Evolutionary conservation across 352 stramenopile genomes (phyloP).

Genomic region (Phytophthora colocasiae): DNA sequence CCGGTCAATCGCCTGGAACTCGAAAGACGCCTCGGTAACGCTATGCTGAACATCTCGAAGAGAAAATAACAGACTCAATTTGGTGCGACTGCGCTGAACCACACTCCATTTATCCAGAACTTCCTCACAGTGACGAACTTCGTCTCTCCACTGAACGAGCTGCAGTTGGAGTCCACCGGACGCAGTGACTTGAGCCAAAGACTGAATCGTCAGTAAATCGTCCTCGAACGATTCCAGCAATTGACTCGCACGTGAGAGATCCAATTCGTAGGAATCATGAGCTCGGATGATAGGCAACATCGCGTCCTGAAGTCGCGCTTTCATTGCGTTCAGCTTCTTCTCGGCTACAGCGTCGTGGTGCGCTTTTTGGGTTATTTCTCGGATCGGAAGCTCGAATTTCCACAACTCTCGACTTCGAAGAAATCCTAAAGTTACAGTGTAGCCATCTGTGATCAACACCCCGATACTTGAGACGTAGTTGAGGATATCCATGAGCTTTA

Average conservation of each 20-base stretch:
- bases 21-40: conserved; percentile 56
- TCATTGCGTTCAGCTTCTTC: conserved; percentile 67
- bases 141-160: conserved; percentile 64
- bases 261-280: conserved; percentile 56
- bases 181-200: conserved; percentile 54
- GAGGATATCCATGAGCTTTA: conserved; percentile 52
- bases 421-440: conserved; percentile 60
- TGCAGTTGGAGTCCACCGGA: conserved; percentile 41
- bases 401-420: conserved; percentile 55
- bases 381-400: conserved; percentile 64
- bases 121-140: conserved; percentile 67
- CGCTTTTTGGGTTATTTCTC: conserved; percentile 62
- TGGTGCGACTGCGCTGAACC: conserved; percentile 61
- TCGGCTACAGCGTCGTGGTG: conserved; percentile 65
- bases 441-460: conserved; percentile 58
- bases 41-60: conserved; percentile 66
- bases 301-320: conserved; percentile 46
- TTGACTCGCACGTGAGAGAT: conserved; percentile 32
- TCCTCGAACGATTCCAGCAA: conserved; percentile 60
- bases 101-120: conserved; percentile 63
- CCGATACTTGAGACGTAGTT: conserved; percentile 61
- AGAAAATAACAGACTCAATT: conserved; percentile 53
- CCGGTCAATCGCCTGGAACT: conserved; percentile 69
- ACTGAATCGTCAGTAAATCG: conserved; percentile 67
- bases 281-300: conserved; percentile 51